Evolutionary conservation across 495 filamentous ascomycete species (phyloP), one percentile per base, ranked within the genome.

Genomic region (Penicillium tannophilum): DNA sequence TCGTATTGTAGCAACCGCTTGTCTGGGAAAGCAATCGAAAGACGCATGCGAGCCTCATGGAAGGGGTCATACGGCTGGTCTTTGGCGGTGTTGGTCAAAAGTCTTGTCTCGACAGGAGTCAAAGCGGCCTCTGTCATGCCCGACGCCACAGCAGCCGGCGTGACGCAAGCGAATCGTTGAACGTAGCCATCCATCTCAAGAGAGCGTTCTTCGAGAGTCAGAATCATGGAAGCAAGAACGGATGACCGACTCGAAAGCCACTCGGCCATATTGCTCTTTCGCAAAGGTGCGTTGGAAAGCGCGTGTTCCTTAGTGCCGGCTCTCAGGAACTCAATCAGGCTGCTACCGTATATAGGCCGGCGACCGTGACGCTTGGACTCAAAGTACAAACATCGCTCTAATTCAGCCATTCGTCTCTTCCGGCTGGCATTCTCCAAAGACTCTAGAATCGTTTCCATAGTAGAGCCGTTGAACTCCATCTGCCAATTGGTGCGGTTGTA

Each of bases 1-100:
- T 99, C 95, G 65, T 96, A 99, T 67, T 98, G 93, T 3, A 99
- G 81, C 33, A 99, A 83, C 12, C 94, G 85, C 70, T 91, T 96
- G 69, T 99, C 95, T 0, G 95, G 95, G 70, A 99, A 99, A 6
- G 93, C 95, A 54, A 99, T 97, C 2, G 91, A 93, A 4, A 94
- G 80, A 19, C 92, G 89, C 83, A 96, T 91, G 46, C 92, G 90
- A 2, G 93, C 84, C 76, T 98, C 91, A 70, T 99, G 95, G 81
- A 92, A 97, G 3, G 91, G 89, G 70, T 99, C 93, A 61, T 87
- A 79, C 14, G 78, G 73, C 10, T 80, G 82, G 55, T 85, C 77
- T 45, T 85, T 80, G 23, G 83, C 78, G 17, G 74, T 73, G 16
- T 73, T 72, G 12, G 74, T 73, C 49, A 80, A 62, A 33, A 76